Base-by-base conservation (phyloP, 2,329 filamentous ascomycete genomes). In the Dactylonectria estremocensis region DNA sequence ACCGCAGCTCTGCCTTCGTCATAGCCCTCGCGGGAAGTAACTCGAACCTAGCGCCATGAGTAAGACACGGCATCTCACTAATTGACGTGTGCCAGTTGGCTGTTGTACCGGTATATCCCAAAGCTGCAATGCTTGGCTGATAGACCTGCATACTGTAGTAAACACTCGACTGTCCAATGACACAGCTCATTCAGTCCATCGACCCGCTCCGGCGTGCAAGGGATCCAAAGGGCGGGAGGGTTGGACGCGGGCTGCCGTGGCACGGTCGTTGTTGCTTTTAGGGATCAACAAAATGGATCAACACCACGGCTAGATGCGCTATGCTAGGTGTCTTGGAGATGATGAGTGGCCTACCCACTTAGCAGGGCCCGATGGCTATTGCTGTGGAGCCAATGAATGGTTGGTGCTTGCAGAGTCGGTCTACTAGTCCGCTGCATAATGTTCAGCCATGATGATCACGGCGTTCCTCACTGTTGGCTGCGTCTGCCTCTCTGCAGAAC, bases 11-110 rank as follows among this genome's bases (percentile, higher is more conserved):
- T 18, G 9, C 40, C 24, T 48, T 43, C 55, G 11, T 54, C 33
- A 57, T 57, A 33, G 50, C 48, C 55, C 31, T 3, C 5, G 60
- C 56, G 60, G 64, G 60, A 37, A 50, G 35, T 43, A 20, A 28
- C 45, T 28, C 7, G 24, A 28, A 28, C 40, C 37, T 31, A 50
- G 69, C 69, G 52, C 61, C 59, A 58, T 31, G 57, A 28, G 69
- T 71, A 68, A 73, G 69, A 73, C 71, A 73, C 53, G 69, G 66
- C 68, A 73, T 72, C 66, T 66, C 69, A 50, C 68, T 66, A 57
- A 7, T 28, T 28, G 24, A 62, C 50, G 31, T 37, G 50, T 33
- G 52, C 57, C 61, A 61, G 53, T 45, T 61, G 35, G 35, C 35
- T 37, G 35, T 9, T 37, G 35, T 37, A 37, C 4, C 22, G 14